Base-by-base conservation (phyloP, 164 flowering plant species). In the Tetrastigma voinierianum region DNA sequence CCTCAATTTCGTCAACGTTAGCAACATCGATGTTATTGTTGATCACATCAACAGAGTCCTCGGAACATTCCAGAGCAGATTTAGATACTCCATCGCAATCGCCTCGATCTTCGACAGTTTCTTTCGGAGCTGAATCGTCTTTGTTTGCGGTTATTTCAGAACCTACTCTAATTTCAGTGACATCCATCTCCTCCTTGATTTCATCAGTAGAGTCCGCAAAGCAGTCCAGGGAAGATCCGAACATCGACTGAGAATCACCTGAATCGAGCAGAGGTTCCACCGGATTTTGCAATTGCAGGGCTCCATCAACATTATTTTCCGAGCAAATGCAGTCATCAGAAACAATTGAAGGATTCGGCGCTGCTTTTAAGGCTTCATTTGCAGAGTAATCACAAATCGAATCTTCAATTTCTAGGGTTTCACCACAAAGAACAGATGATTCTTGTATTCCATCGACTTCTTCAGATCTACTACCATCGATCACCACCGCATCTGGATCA, bases 221-320 rank as follows among this genome's bases (percentile, higher is more conserved):
- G 21, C n/a, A 10, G 20, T 52, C 17, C 10, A 10, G 12, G 10
- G 12, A 4, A 6, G 20, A 8, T 17, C 21, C 32, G 15, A 4
- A 2, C 10, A 55, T 55, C 4, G 21, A 15, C 58, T 20, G 9
- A 21, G 58, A 20, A 11, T 55, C 32, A 20, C 32, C 58, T 15
- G 21, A 55, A 9, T 20, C 18, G 19, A 19, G 19, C 21, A 52
- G 23, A 52, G 19, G 10, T 9, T 52, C 56, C 8, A 19, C 23
- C 9, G 45, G 51, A 62, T 24, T 58, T 40, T 23, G 18, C 16
- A 23, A 17, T 45, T 57, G 64, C 23, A 64, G 12, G 13, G 23
- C 47, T 53, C 13, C 49, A 59, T 64, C 65, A 25, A 59, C 46
- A 32, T 32, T 32, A n/a, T n/a, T n/a, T n/a, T n/a, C n/a, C n/a